Base-by-base conservation (phyloP, 148 eudicot species). In the Nyssa sinensis region DNA sequence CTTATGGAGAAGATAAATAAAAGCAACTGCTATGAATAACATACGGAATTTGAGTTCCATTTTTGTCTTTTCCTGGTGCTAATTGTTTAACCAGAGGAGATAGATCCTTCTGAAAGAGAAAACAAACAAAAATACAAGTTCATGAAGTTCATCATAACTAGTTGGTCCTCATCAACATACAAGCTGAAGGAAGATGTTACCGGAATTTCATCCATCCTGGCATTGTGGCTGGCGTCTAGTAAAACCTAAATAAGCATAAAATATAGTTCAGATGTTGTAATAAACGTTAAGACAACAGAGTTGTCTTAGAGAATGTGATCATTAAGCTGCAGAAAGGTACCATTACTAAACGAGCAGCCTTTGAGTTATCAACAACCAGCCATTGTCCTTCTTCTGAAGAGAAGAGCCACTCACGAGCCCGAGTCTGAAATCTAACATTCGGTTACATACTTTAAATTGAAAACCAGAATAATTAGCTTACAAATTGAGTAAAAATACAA, bases 331-430 rank as follows among this genome's bases (percentile, higher is more conserved):
- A 33, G 23, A 74, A 58, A 41, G 23, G 39, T 80, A 90, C 98
- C 91, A 95, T 89, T 75, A 90, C 79, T 77, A 95, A 74, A 61
- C 98, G 92, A 80, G 93, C 96, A 78, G 97, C 92, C 84, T 89
- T 90, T 55, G 98, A 84, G 78, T 90, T 95, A 75, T 89, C 94
- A 77, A 95, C 96, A 74, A 95, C 82, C 77, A 87, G 66, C 98
- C 97, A 95, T 83, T 95, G 97, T 37, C 98, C 98, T 90, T 95
- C 98, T 79, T 88, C 94, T 55, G 98, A 92, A 67, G 91, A 83
- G 84, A 86, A 95, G 49, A 95, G 80, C 98, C 98, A 95, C 70
- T 95, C 98, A 67, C 74, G 90, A 58, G 85, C 88, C 86, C 98
- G 87, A 60, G 85, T 82, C 97, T 92, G 82, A 62, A 79, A 79